These are phyloP conservation scores for Hyaloscypha variabilis DNA, from an alignment of 495 filamentous ascomycete genomes.

Conservation along the genomic window DNA sequence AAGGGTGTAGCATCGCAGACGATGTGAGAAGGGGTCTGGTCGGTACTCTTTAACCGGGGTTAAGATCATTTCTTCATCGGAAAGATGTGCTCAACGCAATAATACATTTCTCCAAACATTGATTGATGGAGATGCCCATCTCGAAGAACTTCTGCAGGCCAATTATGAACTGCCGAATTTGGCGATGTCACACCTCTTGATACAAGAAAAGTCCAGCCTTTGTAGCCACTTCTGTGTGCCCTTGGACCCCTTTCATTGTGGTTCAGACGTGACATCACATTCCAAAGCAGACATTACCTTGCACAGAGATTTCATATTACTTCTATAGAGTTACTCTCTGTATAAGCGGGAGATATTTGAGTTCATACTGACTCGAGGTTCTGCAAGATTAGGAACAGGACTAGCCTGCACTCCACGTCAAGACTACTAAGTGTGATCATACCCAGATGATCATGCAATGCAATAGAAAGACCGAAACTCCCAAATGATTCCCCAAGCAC, in stretches of 20 bases:
- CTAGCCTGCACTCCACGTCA: not conserved
- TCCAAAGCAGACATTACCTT: too few relatives aligned
- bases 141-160: not conserved
- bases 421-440: not conserved
- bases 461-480: not conserved
- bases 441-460: constrained; percentile 2
- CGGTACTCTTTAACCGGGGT: too few relatives aligned
- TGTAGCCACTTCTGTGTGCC: too few relatives aligned
- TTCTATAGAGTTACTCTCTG: too few relatives aligned
- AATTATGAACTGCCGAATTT: not conserved
- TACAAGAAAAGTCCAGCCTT: not conserved
- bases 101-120: not conserved
- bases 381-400: too few relatives aligned
- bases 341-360: too few relatives aligned
- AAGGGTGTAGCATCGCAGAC: not conserved
- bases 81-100: not conserved
- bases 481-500: not conserved
- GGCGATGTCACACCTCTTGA: not conserved
- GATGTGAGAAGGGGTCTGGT: not conserved
- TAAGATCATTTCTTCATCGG: not conserved
- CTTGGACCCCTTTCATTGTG: too few relatives aligned
- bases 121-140: not conserved
- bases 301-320: too few relatives aligned
- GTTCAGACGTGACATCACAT: too few relatives aligned
- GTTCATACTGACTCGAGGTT: too few relatives aligned